Evolutionary conservation across 352 stramenopile species (phyloP), one percentile per base, ranked within the genome.

Genomic region (Globisporangium uncinulatum): DNA sequence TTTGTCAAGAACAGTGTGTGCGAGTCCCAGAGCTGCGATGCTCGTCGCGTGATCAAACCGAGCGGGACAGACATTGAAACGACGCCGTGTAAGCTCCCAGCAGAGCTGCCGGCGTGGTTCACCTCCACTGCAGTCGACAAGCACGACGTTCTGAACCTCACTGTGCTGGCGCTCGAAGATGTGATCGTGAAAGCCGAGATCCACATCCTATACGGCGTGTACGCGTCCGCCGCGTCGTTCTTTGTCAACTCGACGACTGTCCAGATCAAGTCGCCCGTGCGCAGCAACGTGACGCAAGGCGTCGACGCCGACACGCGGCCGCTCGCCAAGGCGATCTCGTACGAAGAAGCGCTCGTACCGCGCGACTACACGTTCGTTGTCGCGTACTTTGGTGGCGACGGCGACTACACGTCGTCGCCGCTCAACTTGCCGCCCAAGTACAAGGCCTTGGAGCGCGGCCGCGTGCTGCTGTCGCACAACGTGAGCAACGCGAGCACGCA

Each of bases 341-440:
- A 87, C 48, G 92, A 97, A 65, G 73, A 88, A 29, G 65, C 74
- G 39, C 69, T 84, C 11, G 66, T 96, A 0, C 56, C 73, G 42
- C 73, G 90, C 42, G 81, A 97, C 8, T 98, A 98, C 57, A 84
- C 95, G 3, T 98, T 98, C 64, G 60, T 94, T 11, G 71, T 94
- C 46, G 77, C 83, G 13, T 98, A 97, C 61, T 80, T 86, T 49
- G 73, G 67, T 6, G 46, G 48, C 0, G 72, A 92, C 60, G 73
- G 65, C 31, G 80, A 91, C 55, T 67, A 70, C 50, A 93, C 86
- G 34, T 87, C 81, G 8, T 56, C 67, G 14, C 96, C 96, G 29
- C 63, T 98, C 6, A 99, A 99, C 66, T 64, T 99, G 34, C 96
- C 96, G 11, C 95, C 94, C 7, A 88, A 97, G 47, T 99, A 97